Conservation (phyloP, 495 filamentous ascomycete species). For the Xylaria telfairii region DNA sequence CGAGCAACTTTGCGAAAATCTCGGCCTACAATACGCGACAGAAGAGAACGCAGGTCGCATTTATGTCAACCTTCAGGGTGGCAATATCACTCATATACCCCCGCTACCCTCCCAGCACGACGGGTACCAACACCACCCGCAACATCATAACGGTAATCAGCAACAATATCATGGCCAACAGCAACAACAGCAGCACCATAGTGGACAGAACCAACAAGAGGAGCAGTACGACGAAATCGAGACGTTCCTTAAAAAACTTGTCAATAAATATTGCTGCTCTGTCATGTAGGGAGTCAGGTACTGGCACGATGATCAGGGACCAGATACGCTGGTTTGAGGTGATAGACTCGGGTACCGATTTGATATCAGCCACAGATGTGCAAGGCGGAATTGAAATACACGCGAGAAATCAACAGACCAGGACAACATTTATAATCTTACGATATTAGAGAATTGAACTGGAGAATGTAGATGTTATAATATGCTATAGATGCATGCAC, state of each 20-base stretch:
- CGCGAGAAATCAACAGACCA: no score
- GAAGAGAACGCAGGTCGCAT: slow-evolving; percentile 90
- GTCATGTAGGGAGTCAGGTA: slow-evolving; percentile 68
- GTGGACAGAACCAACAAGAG: slow-evolving; percentile 42
- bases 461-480: not conserved
- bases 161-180: not conserved
- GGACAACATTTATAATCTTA: no score
- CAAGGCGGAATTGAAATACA: no score
- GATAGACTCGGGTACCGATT: not conserved
- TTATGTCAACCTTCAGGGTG: slow-evolving; percentile 58
- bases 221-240: slow-evolving; percentile 68
- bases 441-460: not conserved
- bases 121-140: slow-evolving; percentile 32
- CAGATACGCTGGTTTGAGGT: not conserved
- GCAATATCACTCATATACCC: slow-evolving; percentile 43
- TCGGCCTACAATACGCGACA: slow-evolving; percentile 79
- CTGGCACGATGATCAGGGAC: no score
- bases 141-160: slow-evolving; percentile 22
- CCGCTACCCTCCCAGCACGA: slow-evolving; percentile 60
- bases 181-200: slow-evolving; percentile 32
- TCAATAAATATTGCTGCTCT: slow-evolving; percentile 74
- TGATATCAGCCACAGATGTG: not conserved
- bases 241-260: slow-evolving; percentile 64
- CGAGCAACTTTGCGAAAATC: slow-evolving; percentile 79
- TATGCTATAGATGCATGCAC: not conserved